phyloP scores from a whole-genome alignment of 306 rosid genomes.

The Dalbergia cochinchinensis region DNA sequence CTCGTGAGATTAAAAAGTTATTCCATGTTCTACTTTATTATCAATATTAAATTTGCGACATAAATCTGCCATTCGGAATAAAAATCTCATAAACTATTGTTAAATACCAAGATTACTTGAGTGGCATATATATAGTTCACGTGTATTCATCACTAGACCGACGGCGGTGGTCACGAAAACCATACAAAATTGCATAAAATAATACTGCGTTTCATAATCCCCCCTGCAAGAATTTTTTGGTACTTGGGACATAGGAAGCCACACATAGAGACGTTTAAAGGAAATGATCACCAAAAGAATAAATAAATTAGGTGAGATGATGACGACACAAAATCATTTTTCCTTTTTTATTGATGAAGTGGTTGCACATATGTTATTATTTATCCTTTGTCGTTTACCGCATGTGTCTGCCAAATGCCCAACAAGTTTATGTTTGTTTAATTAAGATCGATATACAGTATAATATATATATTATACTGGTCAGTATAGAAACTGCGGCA shows the following conservation, averaged over 20 bases:
- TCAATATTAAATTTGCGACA: neutral
- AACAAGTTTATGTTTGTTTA: constrained; percentile 41
- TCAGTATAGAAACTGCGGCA: neutral
- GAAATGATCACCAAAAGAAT: constrained; percentile 40
- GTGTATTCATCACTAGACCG: constrained; percentile 48
- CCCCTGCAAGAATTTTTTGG: constrained; percentile 60
- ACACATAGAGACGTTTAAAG: constrained; percentile 36
- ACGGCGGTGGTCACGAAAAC: constrained; percentile 40
- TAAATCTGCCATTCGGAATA: constrained; percentile 23
- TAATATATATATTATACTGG: neutral
- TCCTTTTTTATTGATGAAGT: constrained; percentile 24
- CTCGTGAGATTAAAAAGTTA: no score
- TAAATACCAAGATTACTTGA: constrained; percentile 32
- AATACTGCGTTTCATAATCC: constrained; percentile 45
- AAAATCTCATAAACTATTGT: constrained; percentile 24
- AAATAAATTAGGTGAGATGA: constrained; percentile 13
- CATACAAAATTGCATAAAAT: constrained; percentile 40
- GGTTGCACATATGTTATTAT: neutral
- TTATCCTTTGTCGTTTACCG: constrained; percentile 36
- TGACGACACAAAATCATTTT: constrained; percentile 25
- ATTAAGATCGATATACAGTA: neutral
- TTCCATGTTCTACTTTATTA: no score
- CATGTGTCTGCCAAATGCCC: constrained; percentile 48
- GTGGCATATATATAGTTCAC: constrained; percentile 37
- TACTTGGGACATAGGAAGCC: constrained; percentile 50